These are phyloP conservation scores for Cordyceps pruinosa DNA, from an alignment of 2,329 filamentous ascomycete genomes.

Conservation along the genomic window DNA sequence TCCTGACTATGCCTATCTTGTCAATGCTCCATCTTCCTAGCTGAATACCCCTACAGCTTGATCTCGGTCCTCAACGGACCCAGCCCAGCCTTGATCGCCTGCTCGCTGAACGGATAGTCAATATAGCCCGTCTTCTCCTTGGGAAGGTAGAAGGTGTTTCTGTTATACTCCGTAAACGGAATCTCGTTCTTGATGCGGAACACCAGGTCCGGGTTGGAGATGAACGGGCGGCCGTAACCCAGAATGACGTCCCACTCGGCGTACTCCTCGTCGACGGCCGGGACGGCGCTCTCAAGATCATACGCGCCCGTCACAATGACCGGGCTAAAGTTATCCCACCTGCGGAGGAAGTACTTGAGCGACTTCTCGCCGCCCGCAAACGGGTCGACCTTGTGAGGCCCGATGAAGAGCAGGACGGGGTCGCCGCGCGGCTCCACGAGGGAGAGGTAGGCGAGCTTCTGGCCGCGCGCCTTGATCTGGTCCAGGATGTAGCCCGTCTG, in stretches of 20 bases:
- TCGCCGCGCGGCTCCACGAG: conserved; percentile 24
- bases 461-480: conserved; percentile 23
- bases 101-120: conserved; percentile 4
- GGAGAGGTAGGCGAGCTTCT: conserved; percentile 22
- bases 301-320: conserved; percentile 24
- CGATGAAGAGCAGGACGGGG: conserved; percentile 13
- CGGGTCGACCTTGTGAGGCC: conserved; percentile 2
- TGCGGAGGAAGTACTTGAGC: conserved; percentile 24
- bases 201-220: conserved; percentile 25
- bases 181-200: conserved; percentile 21
- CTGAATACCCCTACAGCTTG: not conserved
- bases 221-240: conserved; percentile 23
- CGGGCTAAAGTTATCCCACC: conserved; percentile 24
- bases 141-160: conserved; percentile 20
- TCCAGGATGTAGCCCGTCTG: conserved; percentile 21
- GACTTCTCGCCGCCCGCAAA: conserved; percentile 27
- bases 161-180: conserved; percentile 20
- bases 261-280: conserved; percentile 21
- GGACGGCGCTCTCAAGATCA: conserved; percentile 14
- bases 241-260: conserved; percentile 23
- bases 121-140: not conserved
- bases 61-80: not conserved
- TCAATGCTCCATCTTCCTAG: not conserved
- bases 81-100: conserved; percentile 5
- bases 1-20: not conserved